A percentile compares a stretch with the other conserved stretches of the same genome.
phyloP scores from a whole-genome alignment of 345 rosid genomes.

The Psidium guajava region DNA sequence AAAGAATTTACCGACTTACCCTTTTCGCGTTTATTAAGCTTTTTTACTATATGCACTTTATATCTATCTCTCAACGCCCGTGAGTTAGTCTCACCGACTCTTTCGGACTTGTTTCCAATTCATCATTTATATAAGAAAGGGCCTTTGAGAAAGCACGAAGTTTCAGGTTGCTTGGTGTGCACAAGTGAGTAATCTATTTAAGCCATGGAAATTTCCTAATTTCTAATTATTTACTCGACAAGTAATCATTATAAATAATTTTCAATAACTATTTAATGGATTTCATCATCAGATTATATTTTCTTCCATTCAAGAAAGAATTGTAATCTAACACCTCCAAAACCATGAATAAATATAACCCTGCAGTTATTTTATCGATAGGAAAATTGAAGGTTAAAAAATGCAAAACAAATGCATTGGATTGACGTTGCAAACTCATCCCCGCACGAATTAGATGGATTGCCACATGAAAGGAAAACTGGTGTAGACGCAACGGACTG shows the following conservation, averaged over 20 bases:
- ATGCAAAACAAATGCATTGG: background rate
- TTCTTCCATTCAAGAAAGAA: background rate
- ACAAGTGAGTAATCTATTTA: too few relatives aligned
- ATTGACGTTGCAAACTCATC: background rate
- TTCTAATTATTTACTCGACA: background rate
- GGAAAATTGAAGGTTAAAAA: background rate
- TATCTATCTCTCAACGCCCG: too few relatives aligned
- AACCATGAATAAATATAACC: background rate
- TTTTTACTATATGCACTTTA: too few relatives aligned
- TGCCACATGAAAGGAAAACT: background rate
- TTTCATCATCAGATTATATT: background rate
- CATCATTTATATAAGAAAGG: background rate
- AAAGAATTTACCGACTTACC: background rate
- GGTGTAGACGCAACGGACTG: background rate
- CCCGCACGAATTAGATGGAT: background rate
- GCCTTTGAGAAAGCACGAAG: background rate
- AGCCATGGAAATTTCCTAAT: background rate
- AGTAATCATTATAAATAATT: background rate
- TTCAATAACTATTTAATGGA: background rate
- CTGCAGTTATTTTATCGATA: accelerated
- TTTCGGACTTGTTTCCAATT: background rate
- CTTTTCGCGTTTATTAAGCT: background rate
- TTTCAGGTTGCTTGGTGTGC: background rate
- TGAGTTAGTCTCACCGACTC: background rate
- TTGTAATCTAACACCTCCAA: background rate